Conservation (phyloP, 345 rosid genomes). For the Euclidium syriacum region DNA sequence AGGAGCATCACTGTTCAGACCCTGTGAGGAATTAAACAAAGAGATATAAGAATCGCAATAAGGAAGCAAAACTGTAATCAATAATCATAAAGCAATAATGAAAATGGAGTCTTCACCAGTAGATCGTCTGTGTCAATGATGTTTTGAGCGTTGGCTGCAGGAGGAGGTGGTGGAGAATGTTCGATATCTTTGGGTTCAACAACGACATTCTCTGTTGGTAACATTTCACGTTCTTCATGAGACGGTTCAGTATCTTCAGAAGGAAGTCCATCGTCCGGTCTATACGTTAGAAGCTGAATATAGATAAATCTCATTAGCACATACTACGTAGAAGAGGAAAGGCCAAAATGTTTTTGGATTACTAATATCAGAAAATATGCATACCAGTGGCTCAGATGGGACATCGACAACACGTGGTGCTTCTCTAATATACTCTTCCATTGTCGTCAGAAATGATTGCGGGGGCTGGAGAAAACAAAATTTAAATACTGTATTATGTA, state of each 20-base stretch:
- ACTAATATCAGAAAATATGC: constrained; percentile 16
- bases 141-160: constrained; percentile 52
- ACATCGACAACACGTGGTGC: constrained; percentile 83
- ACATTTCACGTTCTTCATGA: constrained; percentile 52
- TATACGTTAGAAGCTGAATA: constrained; percentile 73
- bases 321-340: neutral
- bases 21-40: constrained; percentile 40
- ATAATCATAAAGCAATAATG: neutral
- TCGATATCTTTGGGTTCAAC: constrained; percentile 39
- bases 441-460: constrained; percentile 83
- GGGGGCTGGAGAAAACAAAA: constrained; percentile 62
- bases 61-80: neutral
- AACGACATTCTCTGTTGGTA: constrained; percentile 44
- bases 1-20: constrained; percentile 46
- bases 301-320: constrained; percentile 15
- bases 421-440: constrained; percentile 98
- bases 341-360: neutral
- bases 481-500: neutral
- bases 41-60: neutral
- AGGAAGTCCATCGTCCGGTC: constrained; percentile 65
- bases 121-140: constrained; percentile 64
- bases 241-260: constrained; percentile 45
- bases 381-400: constrained; percentile 63
- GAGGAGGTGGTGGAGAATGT: constrained; percentile 40
- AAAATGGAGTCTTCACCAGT: constrained; percentile 49